Base-by-base conservation (phyloP, 2,329 filamentous ascomycete species). In the Moelleriella libera region DNA sequence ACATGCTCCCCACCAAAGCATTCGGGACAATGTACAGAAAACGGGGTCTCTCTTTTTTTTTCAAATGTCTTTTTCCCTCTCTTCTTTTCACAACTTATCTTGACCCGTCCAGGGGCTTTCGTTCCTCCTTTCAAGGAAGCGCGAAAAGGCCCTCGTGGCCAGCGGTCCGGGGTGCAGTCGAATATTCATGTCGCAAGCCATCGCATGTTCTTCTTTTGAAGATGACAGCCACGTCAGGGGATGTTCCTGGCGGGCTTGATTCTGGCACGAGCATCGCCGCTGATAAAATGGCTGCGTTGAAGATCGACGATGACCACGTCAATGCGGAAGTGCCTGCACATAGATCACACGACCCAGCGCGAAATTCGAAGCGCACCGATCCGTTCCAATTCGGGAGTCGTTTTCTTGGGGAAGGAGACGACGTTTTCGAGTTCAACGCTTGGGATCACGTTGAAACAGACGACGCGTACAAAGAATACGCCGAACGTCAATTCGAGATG, bases 371-470 rank as follows among this genome's bases (percentile, higher is more conserved):
- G 70, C 79, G 88, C 57, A 85, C 71, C 60, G 88, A 96, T 60
- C 92, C 92, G 14, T 98, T 97, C 66, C 84, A 94, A 66, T 98
- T 98, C 64, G 92, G 92, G 51, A 92, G 86, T 44, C 86, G 90
- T 50, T 85, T 78, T 59, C 78, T 98, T 46, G 80, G 85, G 58
- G 75, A 90, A 63, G 79, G 81, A 60, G 89, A 95, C 68, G 76
- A 97, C 62, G 86, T 94, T 58, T 98, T 90, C 68, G 85, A 94
- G 64, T 95, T 92, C 78, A 98, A 98, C 65, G 92, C 92, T 39
- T 98, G 92, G 92, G 92, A 98, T 63, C 90, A 98, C 63, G 92
- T 97, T 61, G 83, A 90, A 66, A 88, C 88, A 62, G 90, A 97
- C 68, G 80, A 87, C 56, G 75, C 82, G 41, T 97, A 95, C 73